Percentiles rank a stretch among this genome's conserved stretches.
Evolutionary conservation across 768 basidiomycete species (phyloP).

Genomic region (Dioszegia aurantiaca): DNA sequence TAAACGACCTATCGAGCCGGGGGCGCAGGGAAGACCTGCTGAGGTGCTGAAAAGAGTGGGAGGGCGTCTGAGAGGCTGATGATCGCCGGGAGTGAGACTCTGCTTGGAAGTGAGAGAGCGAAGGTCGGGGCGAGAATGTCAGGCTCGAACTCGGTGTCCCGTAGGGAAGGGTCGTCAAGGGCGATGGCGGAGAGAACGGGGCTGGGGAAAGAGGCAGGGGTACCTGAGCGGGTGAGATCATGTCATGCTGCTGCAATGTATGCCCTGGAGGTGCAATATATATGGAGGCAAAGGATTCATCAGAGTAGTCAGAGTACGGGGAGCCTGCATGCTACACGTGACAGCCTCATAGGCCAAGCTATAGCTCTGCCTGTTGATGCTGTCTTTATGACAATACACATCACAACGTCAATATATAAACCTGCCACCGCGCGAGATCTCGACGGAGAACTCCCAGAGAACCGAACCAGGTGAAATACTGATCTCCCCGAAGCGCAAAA

Average conservation of each 20-base stretch:
- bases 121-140: slow-evolving; percentile 18
- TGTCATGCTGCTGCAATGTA: slow-evolving; percentile 5
- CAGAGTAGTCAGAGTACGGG: too few species aligned
- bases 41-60: slow-evolving; percentile 7
- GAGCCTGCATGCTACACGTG: too few species aligned
- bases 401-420: too few species aligned
- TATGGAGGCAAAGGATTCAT: too few species aligned
- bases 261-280: too few species aligned
- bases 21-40: slow-evolving; percentile 18
- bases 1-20: slow-evolving; percentile 25
- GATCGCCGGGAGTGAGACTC: slow-evolving; percentile 18
- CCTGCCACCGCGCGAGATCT: too few species aligned
- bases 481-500: background rate
- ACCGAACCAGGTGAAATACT: too few species aligned
- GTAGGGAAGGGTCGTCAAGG: slow-evolving; percentile 2
- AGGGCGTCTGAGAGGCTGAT: slow-evolving; percentile 29
- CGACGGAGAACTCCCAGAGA: too few species aligned
- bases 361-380: too few species aligned
- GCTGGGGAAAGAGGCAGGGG: slow-evolving; percentile 15
- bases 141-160: slow-evolving; percentile 20
- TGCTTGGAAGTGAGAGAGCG: slow-evolving; percentile 19
- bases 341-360: too few species aligned
- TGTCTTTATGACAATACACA: too few species aligned
- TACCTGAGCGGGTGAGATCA: slow-evolving; percentile 16
- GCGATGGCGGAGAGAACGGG: slow-evolving; percentile 16